phyloP scores from a whole-genome alignment of 495 filamentous ascomycete species.

The Penicillium ochrochloron region DNA sequence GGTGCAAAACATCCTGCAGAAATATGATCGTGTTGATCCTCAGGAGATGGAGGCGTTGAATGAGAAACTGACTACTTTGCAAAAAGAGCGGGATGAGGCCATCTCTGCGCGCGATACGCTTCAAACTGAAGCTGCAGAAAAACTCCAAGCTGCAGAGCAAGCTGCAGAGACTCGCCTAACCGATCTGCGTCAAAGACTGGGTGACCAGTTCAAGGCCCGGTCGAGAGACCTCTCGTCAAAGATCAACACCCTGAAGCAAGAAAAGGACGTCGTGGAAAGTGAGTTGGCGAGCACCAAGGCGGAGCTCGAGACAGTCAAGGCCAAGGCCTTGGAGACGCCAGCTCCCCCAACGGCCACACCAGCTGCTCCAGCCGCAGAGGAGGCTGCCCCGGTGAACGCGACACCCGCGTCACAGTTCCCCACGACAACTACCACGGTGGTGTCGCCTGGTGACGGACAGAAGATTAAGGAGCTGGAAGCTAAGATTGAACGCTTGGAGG shows the following conservation, averaged over 20 bases:
- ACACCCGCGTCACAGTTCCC: conserved; percentile 49
- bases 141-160: conserved; percentile 46
- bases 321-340: conserved; percentile 30
- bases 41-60: conserved; percentile 88
- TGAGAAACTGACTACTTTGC: conserved; percentile 63
- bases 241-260: conserved; percentile 51
- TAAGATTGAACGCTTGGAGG: conserved; percentile 54
- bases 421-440: conserved; percentile 29
- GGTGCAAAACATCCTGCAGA: conserved; percentile 90
- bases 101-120: conserved; percentile 55
- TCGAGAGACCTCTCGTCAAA: conserved; percentile 55
- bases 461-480: conserved; percentile 48
- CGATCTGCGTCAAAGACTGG: conserved; percentile 56
- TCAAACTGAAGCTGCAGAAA: conserved; percentile 54
- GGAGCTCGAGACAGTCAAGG: conserved; percentile 46
- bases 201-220: conserved; percentile 64
- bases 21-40: conserved; percentile 93
- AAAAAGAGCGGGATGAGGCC: conserved; percentile 71
- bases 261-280: conserved; percentile 55
- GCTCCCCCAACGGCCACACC: conserved; percentile 12
- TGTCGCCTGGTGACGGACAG: conserved; percentile 34
- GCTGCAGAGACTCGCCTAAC: conserved; percentile 40
- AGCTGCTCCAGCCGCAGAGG: conserved; percentile 14
- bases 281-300: conserved; percentile 53
- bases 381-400: conserved; percentile 37